Base-by-base conservation (phyloP, 495 filamentous ascomycete genomes). In the Hyaloscypha bicolor region DNA sequence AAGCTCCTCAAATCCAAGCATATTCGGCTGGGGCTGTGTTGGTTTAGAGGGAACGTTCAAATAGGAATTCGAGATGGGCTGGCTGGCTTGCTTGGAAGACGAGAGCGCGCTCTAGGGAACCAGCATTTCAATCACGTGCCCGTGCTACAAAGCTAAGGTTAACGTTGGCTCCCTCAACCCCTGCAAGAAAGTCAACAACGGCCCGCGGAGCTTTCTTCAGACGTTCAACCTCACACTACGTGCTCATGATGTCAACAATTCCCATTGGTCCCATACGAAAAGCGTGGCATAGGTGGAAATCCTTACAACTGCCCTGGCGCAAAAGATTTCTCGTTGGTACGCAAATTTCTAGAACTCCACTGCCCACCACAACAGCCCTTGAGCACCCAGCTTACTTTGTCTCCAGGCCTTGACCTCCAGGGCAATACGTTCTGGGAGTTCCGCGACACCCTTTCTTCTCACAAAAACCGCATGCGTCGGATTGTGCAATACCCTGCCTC, bases 401-500 rank as follows among this genome's bases (percentile, higher is more conserved):
- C 58, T 33, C 63, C 71, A 97, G 94, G 95, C 69, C 81, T 85
- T 67, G 95, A 99, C 77, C 87, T 97, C 35, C 71, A 85, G 45
- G 93, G 93, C 25, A 98, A 97, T 79, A 97, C 93, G 30, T 99
- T 88, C 79, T 98, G 94, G 93, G 93, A 96, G 74, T 94, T 97
- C 80, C 88, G 87, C 66, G 87, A 93, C 72, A 77, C 81, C 6
- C 69, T 89, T 82, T 85, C 69, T 74, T 81, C 65, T 74, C 77
- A 21, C 81, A 83, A 22, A 76, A 84, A 45, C 11, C 79, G 79
- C 53, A 78, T 78, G 76, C 79, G 84, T 6, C 82, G 84, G 64
- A 96, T 97, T 35, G 90, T 96, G n/a, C 80, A 88, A 66, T 91
- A 79, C 71, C 82, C 80, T 1, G 79, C 81, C 0, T 80, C 81